A percentile compares a stretch with the other conserved stretches of the same genome.
Conservation (phyloP, 768 basidiomycete species). For the Butyriboletus loyo region DNA sequence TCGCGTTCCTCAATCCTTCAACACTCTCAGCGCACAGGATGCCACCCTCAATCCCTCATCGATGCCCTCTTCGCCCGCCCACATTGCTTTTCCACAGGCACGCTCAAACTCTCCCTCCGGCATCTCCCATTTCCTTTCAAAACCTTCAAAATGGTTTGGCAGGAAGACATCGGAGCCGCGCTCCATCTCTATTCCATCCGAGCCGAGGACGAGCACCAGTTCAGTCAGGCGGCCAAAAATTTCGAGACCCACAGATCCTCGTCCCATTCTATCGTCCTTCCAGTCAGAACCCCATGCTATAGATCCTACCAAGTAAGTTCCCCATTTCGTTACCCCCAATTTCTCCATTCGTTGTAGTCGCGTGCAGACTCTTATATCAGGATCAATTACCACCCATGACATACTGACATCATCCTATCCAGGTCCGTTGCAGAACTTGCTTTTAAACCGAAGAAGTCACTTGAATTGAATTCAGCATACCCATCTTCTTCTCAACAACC, state of each 20-base stretch:
- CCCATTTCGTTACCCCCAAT: background rate
- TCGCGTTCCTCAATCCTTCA: slow-evolving; percentile 41
- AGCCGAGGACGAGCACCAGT: slow-evolving; percentile 49
- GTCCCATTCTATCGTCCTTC: slow-evolving; percentile 57
- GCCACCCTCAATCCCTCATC: slow-evolving; percentile 15
- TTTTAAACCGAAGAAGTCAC: slow-evolving; percentile 40
- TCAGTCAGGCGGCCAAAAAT: slow-evolving; percentile 71
- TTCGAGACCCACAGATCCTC: slow-evolving; percentile 78
- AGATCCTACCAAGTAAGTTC: slow-evolving; percentile 53
- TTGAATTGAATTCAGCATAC: slow-evolving; percentile 38
- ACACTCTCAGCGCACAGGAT: slow-evolving; percentile 40
- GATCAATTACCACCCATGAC: slow-evolving; percentile 1
- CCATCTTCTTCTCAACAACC: slow-evolving; percentile 32
- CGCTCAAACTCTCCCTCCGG: slow-evolving; percentile 66
- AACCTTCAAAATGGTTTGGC: slow-evolving; percentile 70
- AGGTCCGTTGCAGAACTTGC: slow-evolving; percentile 71
- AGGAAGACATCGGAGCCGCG: slow-evolving; percentile 56
- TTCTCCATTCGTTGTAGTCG: slow-evolving; percentile 3
- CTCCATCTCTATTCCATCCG: slow-evolving; percentile 36
- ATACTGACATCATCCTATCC: slow-evolving; percentile 21
- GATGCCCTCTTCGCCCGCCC: slow-evolving; percentile 32
- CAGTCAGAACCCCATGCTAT: slow-evolving; percentile 47
- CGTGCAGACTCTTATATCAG: background rate
- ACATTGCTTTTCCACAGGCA: slow-evolving; percentile 38
- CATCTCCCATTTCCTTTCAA: slow-evolving; percentile 62